A percentile compares a stretch with the other conserved stretches of the same genome.
These are phyloP conservation scores for Groenewaldozyma tartarivorans DNA, from an alignment of 805 yeast species.

Conservation along the genomic window DNA sequence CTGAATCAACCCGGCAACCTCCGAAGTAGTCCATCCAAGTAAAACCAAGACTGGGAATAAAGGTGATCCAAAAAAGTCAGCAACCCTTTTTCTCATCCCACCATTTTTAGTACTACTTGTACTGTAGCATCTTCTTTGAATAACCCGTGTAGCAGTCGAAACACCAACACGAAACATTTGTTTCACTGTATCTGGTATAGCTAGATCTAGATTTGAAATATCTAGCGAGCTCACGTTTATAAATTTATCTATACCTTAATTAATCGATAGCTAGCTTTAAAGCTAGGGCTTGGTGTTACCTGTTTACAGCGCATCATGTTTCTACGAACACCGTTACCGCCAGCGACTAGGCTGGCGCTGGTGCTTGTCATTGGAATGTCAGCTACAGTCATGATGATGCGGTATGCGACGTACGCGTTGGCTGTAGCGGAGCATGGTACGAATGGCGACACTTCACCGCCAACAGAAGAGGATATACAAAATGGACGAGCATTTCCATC, in stretches of 20 bases:
- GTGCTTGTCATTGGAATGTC: conserved; percentile 19
- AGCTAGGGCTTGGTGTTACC: too few species aligned
- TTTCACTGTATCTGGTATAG: too few species aligned
- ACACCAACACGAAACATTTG: too few species aligned
- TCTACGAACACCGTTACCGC: too few species aligned
- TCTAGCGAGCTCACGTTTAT: too few species aligned
- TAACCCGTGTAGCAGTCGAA: too few species aligned
- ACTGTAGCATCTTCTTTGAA: too few species aligned
- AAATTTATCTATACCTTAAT: too few species aligned
- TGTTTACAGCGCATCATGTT: too few species aligned
- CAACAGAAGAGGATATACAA: conserved; percentile 9
- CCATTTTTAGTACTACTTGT: too few species aligned
- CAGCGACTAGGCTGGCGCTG: conserved; percentile 25
- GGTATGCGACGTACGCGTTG: conserved; percentile 26
- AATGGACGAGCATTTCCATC: conserved; percentile 11
- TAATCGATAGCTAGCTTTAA: too few species aligned
- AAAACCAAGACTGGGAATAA: conserved; percentile 33
- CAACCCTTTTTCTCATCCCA: conserved; percentile 1
- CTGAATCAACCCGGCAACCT: conserved; percentile 38
- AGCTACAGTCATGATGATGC: conserved; percentile 23
- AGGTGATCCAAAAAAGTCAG: conserved; percentile 10
- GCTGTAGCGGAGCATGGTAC: conserved; percentile 9
- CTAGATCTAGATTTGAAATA: too few species aligned
- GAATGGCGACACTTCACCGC: neutral
- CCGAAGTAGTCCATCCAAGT: conserved; percentile 37